Conservation (phyloP, 441 rosid genomes). For the Bocquillonia castaneifolia region DNA sequence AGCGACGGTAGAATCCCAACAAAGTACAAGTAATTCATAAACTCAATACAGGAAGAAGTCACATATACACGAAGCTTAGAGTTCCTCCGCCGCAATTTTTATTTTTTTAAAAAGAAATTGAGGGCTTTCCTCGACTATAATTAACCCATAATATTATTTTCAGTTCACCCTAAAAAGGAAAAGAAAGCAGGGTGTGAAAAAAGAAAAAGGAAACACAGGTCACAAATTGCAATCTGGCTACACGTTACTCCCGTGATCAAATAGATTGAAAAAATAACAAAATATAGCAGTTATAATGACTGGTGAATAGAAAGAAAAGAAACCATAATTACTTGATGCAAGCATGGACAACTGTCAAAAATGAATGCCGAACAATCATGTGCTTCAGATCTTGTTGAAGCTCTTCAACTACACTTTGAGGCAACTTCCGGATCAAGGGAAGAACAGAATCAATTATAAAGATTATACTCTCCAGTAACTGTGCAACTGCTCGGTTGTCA, state of each 20-base stretch:
- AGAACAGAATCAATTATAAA: constrained; percentile 83
- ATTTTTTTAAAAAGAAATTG: not conserved
- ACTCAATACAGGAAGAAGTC: not conserved
- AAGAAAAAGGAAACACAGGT: not conserved
- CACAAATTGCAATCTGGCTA: not conserved
- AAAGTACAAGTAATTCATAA: not conserved
- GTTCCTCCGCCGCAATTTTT: not conserved
- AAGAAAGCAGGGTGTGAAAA: not conserved
- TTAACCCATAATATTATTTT: not conserved
- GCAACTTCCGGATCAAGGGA: constrained; percentile 82
- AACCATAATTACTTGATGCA: constrained; percentile 73
- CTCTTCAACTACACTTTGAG: constrained; percentile 74
- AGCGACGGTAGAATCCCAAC: not conserved
- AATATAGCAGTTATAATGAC: constrained; percentile 18
- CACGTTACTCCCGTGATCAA: not conserved
- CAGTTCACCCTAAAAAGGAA: not conserved
- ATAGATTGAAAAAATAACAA: not conserved
- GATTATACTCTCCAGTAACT: constrained; percentile 90
- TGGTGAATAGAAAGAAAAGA: not conserved
- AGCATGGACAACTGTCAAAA: constrained; percentile 97
- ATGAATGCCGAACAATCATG: constrained; percentile 94
- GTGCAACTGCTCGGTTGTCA: constrained; percentile 80
- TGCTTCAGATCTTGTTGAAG: constrained; percentile 93
- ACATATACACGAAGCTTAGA: constrained; percentile 1
- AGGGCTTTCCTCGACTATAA: not conserved